Base-by-base conservation (phyloP, 768 basidiomycete genomes). In the Sarcodon sp. region DNA sequence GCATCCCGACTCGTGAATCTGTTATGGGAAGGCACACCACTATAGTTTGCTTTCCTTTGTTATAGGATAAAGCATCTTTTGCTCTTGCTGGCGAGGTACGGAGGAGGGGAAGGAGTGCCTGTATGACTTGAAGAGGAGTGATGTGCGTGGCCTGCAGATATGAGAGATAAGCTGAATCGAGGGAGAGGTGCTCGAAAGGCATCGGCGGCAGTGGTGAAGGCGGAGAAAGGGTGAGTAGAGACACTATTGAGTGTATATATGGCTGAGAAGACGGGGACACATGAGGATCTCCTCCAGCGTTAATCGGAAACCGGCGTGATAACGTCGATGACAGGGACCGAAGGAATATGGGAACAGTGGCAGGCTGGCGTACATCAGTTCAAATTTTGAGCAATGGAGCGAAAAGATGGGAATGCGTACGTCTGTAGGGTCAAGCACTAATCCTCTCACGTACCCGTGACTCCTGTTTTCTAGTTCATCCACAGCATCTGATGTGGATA, bases 231-330 rank as follows among this genome's bases (percentile, higher is more conserved):
- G 80, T 73, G 52, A 89, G 72, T 32, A 89, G 70, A 38, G 85
- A 89, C 55, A 93, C 72, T 54, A 90, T 68, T 16, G 87, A 83
- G 53, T 86, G 80, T 39, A 93, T 70, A 61, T 84, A 78, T 3
- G 84, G 79, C 57, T 80, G 72, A 13, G 79, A 64, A 27, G 77
- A 67, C 18, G 80, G 76, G 0, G 81, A 70, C 18, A 72, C 76
- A 59, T 80, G 87, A 1, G 90, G 89, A 61, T 93, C 91, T 21
- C 90, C 90, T 3, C 84, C 67, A 6, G 79, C 63, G 33, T 75
- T 80, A 54, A 88, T 74, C 3, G 90, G 90, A 65, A 89, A 93
- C 44, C 79, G 77, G 53, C 87, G 81, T 13, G 84, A 83, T 7
- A 93, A 71, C 0, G 87, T 80, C 0, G 89, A 83, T 3, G 79